A percentile compares a stretch with the other conserved stretches of the same genome.
phyloP scores from a whole-genome alignment of 129 eudicot species.

The Saussurea involucrata region DNA sequence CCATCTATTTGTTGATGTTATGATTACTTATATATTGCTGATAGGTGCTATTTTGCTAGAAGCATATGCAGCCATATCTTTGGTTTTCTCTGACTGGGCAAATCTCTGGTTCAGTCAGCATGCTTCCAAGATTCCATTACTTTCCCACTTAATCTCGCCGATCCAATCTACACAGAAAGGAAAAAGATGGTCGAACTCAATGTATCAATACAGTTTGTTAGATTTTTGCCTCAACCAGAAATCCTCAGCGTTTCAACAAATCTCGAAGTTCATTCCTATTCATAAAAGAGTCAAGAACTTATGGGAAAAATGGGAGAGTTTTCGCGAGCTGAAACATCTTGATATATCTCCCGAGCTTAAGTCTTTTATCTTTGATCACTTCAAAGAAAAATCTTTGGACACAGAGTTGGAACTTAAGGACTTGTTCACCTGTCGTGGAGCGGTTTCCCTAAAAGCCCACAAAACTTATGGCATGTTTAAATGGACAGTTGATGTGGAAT shows the following conservation, averaged over 20 bases:
- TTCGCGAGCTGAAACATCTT: conserved; percentile 16
- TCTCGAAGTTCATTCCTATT: not conserved
- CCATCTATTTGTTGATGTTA: conserved; percentile 7
- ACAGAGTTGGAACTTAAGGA: conserved; percentile 1
- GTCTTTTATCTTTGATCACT: conserved; percentile 22
- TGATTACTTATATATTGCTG: conserved; percentile 30
- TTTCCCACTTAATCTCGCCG: not conserved
- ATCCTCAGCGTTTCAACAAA: conserved; percentile 4
- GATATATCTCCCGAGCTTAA: conserved; percentile 22
- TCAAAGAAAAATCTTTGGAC: conserved; percentile 16
- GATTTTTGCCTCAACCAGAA: conserved; percentile 24
- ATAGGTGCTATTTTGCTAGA: conserved; percentile 37
- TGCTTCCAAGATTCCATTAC: not conserved
- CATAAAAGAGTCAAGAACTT: conserved; percentile 13
- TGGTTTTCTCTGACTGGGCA: conserved; percentile 34
- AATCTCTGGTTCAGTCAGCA: conserved; percentile 25
- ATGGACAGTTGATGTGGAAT: conserved; percentile 29
- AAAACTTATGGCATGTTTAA: conserved; percentile 16
- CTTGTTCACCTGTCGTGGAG: conserved; percentile 25
- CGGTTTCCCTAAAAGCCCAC: conserved; percentile 3
- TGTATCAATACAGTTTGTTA: conserved; percentile 43
- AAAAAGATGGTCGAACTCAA: conserved; percentile 43
- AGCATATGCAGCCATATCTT: conserved; percentile 23
- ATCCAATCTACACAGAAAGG: conserved; percentile 6
- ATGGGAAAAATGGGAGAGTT: conserved; percentile 10